Evolutionary conservation across 371 early-diverging fungal species (phyloP).

Genomic region (Haplosporangium sp.): DNA sequence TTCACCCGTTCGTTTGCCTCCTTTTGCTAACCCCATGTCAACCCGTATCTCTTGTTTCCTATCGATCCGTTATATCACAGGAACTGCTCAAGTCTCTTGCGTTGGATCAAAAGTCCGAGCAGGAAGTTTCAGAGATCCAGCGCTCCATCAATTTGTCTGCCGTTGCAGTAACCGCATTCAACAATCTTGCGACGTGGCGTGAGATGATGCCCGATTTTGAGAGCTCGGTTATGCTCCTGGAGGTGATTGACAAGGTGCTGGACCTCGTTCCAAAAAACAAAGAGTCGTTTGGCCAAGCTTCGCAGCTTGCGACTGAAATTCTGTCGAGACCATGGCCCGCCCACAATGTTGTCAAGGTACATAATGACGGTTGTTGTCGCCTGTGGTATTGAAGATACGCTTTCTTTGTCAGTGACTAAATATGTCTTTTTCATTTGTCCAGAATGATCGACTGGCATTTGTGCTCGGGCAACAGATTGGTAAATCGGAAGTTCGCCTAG

Average conservation of each 20-base stretch:
- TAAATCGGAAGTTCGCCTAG: constrained; percentile 55
- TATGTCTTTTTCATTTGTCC: background rate
- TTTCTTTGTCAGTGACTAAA: background rate
- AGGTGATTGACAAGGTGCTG: constrained; percentile 39
- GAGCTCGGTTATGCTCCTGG: constrained; percentile 29
- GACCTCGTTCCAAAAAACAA: constrained; percentile 32
- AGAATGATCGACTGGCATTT: constrained; percentile 45
- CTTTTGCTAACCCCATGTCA: background rate
- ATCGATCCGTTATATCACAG: constrained; percentile 9
- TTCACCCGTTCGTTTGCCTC: background rate
- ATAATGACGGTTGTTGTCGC: background rate
- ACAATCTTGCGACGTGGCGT: constrained; percentile 29
- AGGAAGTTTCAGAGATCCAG: constrained; percentile 19
- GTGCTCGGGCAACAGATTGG: constrained; percentile 62
- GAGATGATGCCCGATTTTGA: constrained; percentile 51
- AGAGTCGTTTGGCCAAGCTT: constrained; percentile 27
- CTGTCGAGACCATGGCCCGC: constrained; percentile 39
- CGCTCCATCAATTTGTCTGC: constrained; percentile 34
- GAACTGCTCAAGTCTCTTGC: constrained; percentile 40
- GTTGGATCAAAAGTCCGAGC: constrained; percentile 14
- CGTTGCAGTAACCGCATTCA: constrained; percentile 28
- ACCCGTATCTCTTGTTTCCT: background rate
- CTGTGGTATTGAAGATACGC: no score
- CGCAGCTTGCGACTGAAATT: constrained; percentile 29
- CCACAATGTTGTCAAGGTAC: constrained; percentile 32